phyloP scores from a whole-genome alignment of 176 grass and related monocot genomes.

The Avena insularis region DNA sequence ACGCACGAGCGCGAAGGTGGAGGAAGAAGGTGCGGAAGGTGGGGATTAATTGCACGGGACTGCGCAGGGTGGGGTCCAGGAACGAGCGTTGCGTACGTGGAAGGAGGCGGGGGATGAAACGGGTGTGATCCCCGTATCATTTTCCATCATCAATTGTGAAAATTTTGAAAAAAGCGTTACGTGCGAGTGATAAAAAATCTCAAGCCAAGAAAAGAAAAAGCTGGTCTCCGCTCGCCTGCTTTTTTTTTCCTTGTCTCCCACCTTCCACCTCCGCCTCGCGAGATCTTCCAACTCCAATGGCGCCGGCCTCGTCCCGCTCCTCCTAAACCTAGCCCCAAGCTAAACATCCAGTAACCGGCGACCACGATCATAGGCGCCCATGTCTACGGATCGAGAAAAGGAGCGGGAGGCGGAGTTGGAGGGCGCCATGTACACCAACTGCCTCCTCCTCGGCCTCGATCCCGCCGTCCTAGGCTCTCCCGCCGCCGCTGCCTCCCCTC shows the following conservation, averaged over 20 bases:
- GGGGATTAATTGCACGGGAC: too few relatives aligned
- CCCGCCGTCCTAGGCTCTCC: constrained; percentile 70
- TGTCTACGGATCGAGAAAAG: constrained; percentile 98
- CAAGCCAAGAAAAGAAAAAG: too few relatives aligned
- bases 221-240: not conserved
- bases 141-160: too few relatives aligned
- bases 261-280: constrained; percentile 14
- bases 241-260: not conserved
- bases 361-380: constrained; percentile 31
- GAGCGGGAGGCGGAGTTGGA: constrained; percentile 99
- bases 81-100: too few relatives aligned
- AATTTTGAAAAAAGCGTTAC: too few relatives aligned
- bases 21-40: too few relatives aligned
- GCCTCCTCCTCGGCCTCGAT: constrained; percentile 97
- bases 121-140: too few relatives aligned
- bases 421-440: constrained; percentile 99
- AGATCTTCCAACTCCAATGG: constrained; percentile 49
- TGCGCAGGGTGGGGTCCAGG: too few relatives aligned
- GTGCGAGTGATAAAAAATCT: too few relatives aligned
- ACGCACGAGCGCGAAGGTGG: too few relatives aligned
- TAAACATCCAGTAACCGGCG: not conserved
- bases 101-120: too few relatives aligned
- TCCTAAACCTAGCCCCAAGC: constrained; percentile 33
- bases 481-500: constrained; percentile 43
- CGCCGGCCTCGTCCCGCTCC: not conserved